Base-by-base conservation (phyloP, 306 rosid genomes). In the Mimosa pudica region DNA sequence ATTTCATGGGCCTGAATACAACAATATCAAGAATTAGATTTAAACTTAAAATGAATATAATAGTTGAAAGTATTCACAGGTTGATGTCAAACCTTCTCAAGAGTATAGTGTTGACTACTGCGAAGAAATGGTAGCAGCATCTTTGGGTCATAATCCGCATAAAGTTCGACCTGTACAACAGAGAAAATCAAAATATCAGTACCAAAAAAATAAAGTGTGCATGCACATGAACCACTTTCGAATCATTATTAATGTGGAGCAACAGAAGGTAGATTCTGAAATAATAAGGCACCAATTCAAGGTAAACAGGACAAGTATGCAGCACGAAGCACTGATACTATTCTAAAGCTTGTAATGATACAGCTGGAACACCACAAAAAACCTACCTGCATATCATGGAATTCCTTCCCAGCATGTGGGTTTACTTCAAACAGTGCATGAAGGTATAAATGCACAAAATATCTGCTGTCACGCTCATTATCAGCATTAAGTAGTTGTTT, bases 41-140 rank as follows among this genome's bases (percentile, higher is more conserved):
- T 47, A 70, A 75, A 57, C 70, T 80, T 81, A 47, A 58, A 18
- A 62, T 36, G 57, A 62, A 73, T 14, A 82, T 47, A 51, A 77
- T 45, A 65, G 71, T 71, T 70, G 10, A 38, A 84, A 71, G 51
- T 76, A 52, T 73, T 55, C 52, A 85, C 58, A 63, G 73, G 81
- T 73, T 14, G 80, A 80, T 70, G 78, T 74, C 85, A 60, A 76
- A 92, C 99, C 99, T 95, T 95, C 87, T 93, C 99, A 69, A 95
- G 98, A 64, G 90, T 93, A 76, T 91, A 95, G 83, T 95, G 99
- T 81, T 95, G 98, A 90, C 97, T 93, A 74, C 94, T 93, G 42
- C 97, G 97, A 82, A 95, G 98, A 82, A 95, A 95, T 78, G 98
- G 89, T 71, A 95, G 90, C 51, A 95, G 82, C 98, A 95, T 95